Base-by-base conservation (phyloP, 495 filamentous ascomycete genomes). In the Aspergillus baeticus region DNA sequence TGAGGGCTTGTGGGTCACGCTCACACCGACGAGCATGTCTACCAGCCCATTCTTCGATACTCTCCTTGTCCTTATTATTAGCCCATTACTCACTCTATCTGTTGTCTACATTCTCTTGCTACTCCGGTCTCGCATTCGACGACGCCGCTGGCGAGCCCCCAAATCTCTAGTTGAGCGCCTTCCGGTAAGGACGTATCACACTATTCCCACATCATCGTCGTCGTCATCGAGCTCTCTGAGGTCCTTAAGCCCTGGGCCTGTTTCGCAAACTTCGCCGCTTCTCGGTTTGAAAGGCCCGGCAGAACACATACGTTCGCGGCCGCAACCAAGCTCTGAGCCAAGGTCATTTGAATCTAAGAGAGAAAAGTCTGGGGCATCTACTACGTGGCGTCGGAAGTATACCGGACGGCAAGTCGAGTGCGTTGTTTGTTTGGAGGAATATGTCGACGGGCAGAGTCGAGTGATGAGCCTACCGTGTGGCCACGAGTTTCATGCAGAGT, bases 401-500 rank as follows among this genome's bases (percentile, higher is more conserved):
- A 92, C 86, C 67, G 88, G 89, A 41, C 84, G 88, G 52, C 91
- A 97, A 68, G 82, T 89, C 1, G 94, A 98, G 69, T 98, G 94
- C 66, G 94, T 96, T n/a, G 92, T 98, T 21, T 98, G 94, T 60
- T 76, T 98, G 46, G 94, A 98, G 71, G 95, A 98, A 64, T 98
- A 98, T 69, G 78, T 96, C 15, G 95, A 97, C 69, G 93, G 94
- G 26, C 85, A 98, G 62, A 96, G 91, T 67, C 78, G 84, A 54
- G 95, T 98, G 15, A 98, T 98, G 94, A 96, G 90, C 61, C 75
- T 98, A 48, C 94, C 94, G n/a, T 98, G 94, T 72, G 94, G 94
- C 20, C 94, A 98, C 67, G 94, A 98, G 65, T 98, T 98, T 70
- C 94, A 98, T 69, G 93, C 78, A 34, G 92, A 94, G 63, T 98